Base-by-base conservation (phyloP, 164 flowering plant species). In the Chloranthus sessilifolius region DNA sequence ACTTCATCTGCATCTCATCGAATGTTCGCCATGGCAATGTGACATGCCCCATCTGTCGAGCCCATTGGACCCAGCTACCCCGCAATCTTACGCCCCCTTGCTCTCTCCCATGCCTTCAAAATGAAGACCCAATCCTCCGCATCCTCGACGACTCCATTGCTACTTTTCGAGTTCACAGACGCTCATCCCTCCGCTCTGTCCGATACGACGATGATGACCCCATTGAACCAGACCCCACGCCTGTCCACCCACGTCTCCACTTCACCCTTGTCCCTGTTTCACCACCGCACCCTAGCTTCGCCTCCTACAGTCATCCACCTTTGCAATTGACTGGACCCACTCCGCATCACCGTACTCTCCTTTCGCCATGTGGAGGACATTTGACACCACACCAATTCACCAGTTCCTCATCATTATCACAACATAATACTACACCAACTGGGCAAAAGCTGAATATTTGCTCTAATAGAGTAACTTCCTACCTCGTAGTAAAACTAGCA, bases 81-180 rank as follows among this genome's bases (percentile, higher is more conserved):
- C 89, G 81, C 48, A 72, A 67, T 55, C 69, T 75, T 6, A 65
- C 69, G 45, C 66, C 63, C 1, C 77, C 63, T 15, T 53, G 58
- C 54, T 43, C 67, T 5, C 51, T 62, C 27, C 55, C 77, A 17
- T 58, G 64, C 67, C 73, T 38, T 58, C 78, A 70, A 43, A 46
- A 51, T 0, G 47, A 55, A 9, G 95, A 85, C 44, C 95, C 98
- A 1, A 59, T 78, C 46, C 80, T 90, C 37, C 81, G 72, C 33
- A 87, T 87, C 47, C 83, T 90, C 24, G 97, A 90, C 45, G 87
- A 86, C 61, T 90, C 97, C 62, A 90, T 90, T 8, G 88, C 95
- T 56, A 81, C 74, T 22, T 78, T 77, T 45, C 74, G 97, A 15
- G 77, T 81, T 47, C 91, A 82, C 63, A 61, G 95, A n/a, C 91